Evolutionary conservation across 257 asterid species (phyloP).

Genomic region (Parsonsia alboflavescens): DNA sequence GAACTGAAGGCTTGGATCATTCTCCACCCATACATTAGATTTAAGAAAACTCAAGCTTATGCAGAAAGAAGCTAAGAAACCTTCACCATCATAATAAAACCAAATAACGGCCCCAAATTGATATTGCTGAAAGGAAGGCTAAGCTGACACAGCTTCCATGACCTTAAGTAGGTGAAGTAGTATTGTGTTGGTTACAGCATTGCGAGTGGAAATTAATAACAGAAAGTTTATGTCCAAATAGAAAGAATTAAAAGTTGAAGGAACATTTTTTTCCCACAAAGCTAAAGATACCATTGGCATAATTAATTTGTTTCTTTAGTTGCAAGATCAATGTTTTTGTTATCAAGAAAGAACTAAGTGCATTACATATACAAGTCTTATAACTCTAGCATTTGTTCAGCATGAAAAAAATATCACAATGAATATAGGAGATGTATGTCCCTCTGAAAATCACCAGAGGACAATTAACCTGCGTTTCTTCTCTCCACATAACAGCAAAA

Average conservation of each 20-base stretch:
- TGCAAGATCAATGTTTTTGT: neutral
- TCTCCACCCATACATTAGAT: neutral
- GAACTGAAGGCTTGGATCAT: neutral
- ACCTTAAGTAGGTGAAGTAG: neutral
- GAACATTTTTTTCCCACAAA: neutral
- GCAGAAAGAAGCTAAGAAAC: neutral
- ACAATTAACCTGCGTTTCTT: neutral
- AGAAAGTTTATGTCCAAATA: neutral
- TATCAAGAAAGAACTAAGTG: neutral
- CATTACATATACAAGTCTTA: neutral
- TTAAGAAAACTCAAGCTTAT: neutral
- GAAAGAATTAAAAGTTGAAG: neutral
- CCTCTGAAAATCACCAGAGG: neutral
- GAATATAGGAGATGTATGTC: neutral
- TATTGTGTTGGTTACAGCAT: neutral
- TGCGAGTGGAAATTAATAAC: neutral
- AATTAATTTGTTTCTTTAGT: neutral
- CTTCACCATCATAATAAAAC: neutral
- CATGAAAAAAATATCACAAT: neutral
- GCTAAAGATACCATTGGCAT: neutral
- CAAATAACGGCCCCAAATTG: neutral
- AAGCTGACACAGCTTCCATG: neutral
- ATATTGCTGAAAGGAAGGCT: neutral
- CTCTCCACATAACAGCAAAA: neutral
- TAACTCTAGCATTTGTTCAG: neutral